phyloP scores from a whole-genome alignment of 2,329 filamentous ascomycete genomes.

The Xylariaceae sp. region DNA sequence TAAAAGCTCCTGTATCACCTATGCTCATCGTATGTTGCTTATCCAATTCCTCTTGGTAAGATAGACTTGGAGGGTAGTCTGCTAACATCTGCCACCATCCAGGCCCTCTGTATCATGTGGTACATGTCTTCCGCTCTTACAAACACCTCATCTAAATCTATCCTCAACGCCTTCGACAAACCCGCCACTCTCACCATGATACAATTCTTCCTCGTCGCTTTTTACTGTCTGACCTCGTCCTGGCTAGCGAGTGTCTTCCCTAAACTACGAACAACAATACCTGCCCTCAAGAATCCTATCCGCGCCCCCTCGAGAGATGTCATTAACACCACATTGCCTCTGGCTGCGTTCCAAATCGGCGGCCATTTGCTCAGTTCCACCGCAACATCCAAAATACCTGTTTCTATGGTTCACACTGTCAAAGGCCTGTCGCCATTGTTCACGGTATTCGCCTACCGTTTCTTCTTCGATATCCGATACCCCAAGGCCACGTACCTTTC shows the following conservation, averaged over 20 bases:
- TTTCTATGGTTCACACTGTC: conserved; percentile 96
- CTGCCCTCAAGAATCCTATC: conserved; percentile 80
- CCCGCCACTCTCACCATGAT: conserved; percentile 87
- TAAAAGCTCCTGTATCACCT: conserved; percentile 85
- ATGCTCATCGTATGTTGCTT: conserved; percentile 69
- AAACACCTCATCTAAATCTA: conserved; percentile 96
- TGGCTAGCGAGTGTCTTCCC: conserved; percentile 73
- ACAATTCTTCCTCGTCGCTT: conserved; percentile 89
- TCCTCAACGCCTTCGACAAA: conserved; percentile 85
- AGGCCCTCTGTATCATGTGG: conserved; percentile 87
- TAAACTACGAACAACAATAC: conserved; percentile 63
- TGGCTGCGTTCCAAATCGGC: conserved; percentile 88
- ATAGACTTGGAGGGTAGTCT: too few species aligned
- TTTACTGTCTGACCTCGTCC: conserved; percentile 78
- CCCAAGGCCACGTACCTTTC: conserved; percentile 83
- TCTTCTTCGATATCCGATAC: conserved; percentile 86
- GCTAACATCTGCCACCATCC: conserved; percentile 29
- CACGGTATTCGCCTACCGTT: conserved; percentile 87
- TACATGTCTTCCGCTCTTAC: conserved; percentile 93
- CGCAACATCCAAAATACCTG: conserved; percentile 89
- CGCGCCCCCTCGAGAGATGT: conserved; percentile 76
- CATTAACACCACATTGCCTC: conserved; percentile 80
- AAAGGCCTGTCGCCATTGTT: conserved; percentile 95
- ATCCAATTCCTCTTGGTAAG: too few species aligned
- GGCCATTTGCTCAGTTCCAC: conserved; percentile 93